phyloP scores from a whole-genome alignment of 192 early-diverging fungal species.

The Podila epicladia region DNA sequence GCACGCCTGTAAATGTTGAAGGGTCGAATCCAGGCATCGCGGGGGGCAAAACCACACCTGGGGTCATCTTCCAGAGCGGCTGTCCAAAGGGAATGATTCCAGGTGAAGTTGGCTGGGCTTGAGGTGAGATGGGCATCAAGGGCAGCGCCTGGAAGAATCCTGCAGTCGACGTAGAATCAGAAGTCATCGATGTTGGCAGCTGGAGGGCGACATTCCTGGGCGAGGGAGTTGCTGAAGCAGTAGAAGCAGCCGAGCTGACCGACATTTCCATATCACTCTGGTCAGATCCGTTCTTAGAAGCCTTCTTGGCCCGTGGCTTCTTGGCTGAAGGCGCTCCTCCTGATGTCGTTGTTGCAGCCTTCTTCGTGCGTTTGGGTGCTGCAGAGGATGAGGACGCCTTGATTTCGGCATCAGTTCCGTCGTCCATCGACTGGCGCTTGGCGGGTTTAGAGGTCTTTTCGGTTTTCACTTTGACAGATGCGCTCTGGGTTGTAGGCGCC shows the following conservation, averaged over 20 bases:
- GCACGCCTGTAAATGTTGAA: constrained; percentile 21
- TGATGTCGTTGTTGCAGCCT: constrained; percentile 16
- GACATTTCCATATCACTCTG: constrained; percentile 51
- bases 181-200: constrained; percentile 9
- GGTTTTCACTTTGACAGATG: constrained; percentile 19
- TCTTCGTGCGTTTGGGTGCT: constrained; percentile 41
- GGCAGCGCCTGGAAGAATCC: constrained; percentile 42
- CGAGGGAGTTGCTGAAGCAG: constrained; percentile 27
- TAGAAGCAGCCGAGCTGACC: constrained; percentile 20
- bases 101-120: constrained; percentile 15
- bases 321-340: constrained; percentile 10
- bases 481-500: not conserved
- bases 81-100: constrained; percentile 28
- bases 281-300: constrained; percentile 32
- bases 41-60: constrained; percentile 38
- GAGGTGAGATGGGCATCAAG: constrained; percentile 26
- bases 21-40: constrained; percentile 45
- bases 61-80: constrained; percentile 43
- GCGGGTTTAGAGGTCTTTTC: constrained; percentile 37
- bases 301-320: constrained; percentile 46
- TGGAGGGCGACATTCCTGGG: constrained; percentile 32
- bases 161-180: constrained; percentile 20
- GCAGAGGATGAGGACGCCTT: constrained; percentile 14
- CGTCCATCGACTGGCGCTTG: constrained; percentile 48
- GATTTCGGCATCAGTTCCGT: constrained; percentile 18